Percentiles rank a stretch among this genome's conserved stretches.
These are phyloP conservation scores for Raphanus raphanistrum DNA, from an alignment of 345 rosid genomes.

Conservation along the genomic window DNA sequence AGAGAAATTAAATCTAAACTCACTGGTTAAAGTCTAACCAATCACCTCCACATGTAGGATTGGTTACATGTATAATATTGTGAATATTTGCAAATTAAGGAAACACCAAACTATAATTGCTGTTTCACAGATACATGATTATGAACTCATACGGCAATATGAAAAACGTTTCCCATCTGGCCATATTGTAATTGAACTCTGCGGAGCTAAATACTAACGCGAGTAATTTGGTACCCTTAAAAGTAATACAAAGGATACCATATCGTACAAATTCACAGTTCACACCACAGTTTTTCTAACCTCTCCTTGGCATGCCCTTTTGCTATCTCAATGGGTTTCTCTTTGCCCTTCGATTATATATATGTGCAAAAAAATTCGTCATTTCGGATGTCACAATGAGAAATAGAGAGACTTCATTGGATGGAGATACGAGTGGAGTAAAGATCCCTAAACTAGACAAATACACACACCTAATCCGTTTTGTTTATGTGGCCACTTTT, in stretches of 20 bases:
- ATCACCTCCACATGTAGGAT: background rate
- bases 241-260: background rate
- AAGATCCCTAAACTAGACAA: slow-evolving; percentile 36
- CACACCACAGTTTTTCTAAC: background rate
- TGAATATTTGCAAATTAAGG: background rate
- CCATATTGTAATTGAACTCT: background rate
- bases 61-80: background rate
- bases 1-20: too few species aligned
- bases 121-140: background rate
- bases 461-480: slow-evolving; percentile 28
- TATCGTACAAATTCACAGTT: slow-evolving; percentile 5
- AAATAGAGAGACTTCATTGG: slow-evolving; percentile 29
- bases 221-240: background rate
- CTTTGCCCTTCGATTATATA: slow-evolving; percentile 14
- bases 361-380: slow-evolving; percentile 7
- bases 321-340: background rate
- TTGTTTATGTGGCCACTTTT: slow-evolving; percentile 26
- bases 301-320: slow-evolving; percentile 2
- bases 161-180: background rate
- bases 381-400: slow-evolving; percentile 33
- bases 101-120: background rate
- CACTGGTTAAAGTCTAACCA: too few species aligned
- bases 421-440: slow-evolving; percentile 38
- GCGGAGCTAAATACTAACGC: background rate
- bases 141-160: background rate